A percentile compares a stretch with the other conserved stretches of the same genome.
phyloP scores from a whole-genome alignment of 2,329 filamentous ascomycete genomes.

The Fulvia fulva region DNA sequence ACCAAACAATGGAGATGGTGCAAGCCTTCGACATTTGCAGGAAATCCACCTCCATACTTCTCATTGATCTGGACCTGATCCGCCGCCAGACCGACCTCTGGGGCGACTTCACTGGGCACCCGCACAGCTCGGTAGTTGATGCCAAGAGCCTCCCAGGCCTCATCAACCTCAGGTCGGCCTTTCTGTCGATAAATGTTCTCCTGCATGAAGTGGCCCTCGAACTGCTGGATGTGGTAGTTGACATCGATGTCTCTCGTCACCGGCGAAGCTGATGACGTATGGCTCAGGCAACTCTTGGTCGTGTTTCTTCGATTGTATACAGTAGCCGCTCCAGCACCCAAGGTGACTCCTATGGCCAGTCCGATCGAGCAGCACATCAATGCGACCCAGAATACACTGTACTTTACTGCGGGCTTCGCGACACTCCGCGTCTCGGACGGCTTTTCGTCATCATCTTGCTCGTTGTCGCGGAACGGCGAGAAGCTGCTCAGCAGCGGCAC shows the following conservation, averaged over 20 bases:
- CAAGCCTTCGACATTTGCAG: conserved; percentile 55
- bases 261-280: conserved; percentile 13
- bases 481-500: conserved; percentile 5
- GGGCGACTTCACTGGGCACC: conserved; percentile 15
- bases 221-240: conserved; percentile 31
- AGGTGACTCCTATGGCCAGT: conserved; percentile 16
- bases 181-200: conserved; percentile 52
- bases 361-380: conserved; percentile 12
- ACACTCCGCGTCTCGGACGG: background rate
- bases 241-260: conserved; percentile 18
- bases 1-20: conserved; percentile 56
- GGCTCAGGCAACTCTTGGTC: conserved; percentile 2
- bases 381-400: conserved; percentile 15
- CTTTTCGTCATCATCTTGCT: conserved; percentile 15
- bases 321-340: conserved; percentile 12
- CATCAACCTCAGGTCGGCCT: conserved; percentile 46
- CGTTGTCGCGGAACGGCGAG: conserved; percentile 6
- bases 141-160: conserved; percentile 54
- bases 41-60: conserved; percentile 56
- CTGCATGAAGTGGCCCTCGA: conserved; percentile 56
- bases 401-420: conserved; percentile 5
- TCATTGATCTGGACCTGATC: conserved; percentile 54
- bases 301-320: conserved; percentile 8
- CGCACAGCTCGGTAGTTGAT: conserved; percentile 37
- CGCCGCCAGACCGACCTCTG: conserved; percentile 46